A percentile compares a stretch with the other conserved stretches of the same genome.
Evolutionary conservation across 2,329 filamentous ascomycete genomes (phyloP).

Genomic region (Epichloe baconii): DNA sequence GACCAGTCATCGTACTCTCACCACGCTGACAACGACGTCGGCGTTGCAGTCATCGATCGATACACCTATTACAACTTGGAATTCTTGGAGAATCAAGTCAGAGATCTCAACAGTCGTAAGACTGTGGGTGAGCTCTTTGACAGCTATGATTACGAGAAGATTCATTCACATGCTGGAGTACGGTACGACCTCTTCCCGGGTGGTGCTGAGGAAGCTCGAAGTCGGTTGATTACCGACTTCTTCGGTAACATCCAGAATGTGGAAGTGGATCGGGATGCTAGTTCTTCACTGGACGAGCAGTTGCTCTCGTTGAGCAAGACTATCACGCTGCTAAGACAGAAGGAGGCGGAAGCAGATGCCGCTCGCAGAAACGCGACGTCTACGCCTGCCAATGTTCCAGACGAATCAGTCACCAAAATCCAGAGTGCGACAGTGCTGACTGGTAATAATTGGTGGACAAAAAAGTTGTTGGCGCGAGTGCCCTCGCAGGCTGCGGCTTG

Average conservation of each 20-base stretch:
- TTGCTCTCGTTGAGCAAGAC: slow-evolving; percentile 61
- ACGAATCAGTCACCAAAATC: slow-evolving; percentile 16
- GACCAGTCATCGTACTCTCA: slow-evolving; percentile 96
- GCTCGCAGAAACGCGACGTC: slow-evolving; percentile 16
- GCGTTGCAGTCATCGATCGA: slow-evolving; percentile 93
- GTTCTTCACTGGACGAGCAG: slow-evolving; percentile 54
- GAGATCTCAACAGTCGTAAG: slow-evolving; percentile 73
- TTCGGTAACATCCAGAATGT: slow-evolving; percentile 98
- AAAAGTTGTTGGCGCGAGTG: slow-evolving; percentile 50
- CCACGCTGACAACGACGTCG: slow-evolving; percentile 95
- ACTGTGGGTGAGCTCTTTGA: slow-evolving; percentile 91
- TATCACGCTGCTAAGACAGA: slow-evolving; percentile 40
- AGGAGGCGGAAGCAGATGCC: slow-evolving; percentile 32
- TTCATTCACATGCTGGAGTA: slow-evolving; percentile 83
- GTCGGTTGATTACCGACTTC: slow-evolving; percentile 84
- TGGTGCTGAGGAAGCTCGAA: slow-evolving; percentile 62
- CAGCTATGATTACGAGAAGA: slow-evolving; percentile 88
- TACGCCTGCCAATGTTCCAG: slow-evolving; percentile 16
- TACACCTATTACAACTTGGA: slow-evolving; percentile 99
- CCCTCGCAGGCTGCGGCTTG: slow-evolving; percentile 46
- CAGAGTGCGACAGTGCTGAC: slow-evolving; percentile 44
- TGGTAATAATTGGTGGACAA: slow-evolving; percentile 54
- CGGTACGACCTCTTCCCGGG: slow-evolving; percentile 91
- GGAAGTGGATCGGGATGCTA: slow-evolving; percentile 60
- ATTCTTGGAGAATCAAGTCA: slow-evolving; percentile 83